phyloP scores from a whole-genome alignment of 257 asterid genomes.

The Ophiorrhiza pumila region DNA sequence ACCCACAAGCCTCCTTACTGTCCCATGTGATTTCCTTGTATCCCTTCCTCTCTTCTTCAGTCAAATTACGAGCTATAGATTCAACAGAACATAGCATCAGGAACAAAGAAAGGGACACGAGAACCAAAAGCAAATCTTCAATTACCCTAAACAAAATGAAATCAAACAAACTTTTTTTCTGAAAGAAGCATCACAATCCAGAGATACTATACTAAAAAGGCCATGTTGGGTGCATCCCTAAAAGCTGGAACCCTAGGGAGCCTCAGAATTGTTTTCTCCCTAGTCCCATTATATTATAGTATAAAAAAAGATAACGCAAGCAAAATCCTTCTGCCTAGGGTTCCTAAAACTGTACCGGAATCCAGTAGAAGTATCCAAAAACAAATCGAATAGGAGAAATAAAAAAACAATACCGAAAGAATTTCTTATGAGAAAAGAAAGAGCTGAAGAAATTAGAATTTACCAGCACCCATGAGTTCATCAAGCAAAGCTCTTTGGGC shows the following conservation, averaged over 20 bases:
- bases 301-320: too few species aligned
- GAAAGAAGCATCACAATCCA: neutral
- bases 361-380: neutral
- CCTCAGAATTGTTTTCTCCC: neutral
- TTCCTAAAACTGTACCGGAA: neutral
- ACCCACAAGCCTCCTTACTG: slow-evolving; percentile 82
- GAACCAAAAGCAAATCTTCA: neutral
- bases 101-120: too few species aligned
- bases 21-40: slow-evolving; percentile 90
- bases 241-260: neutral
- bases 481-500: slow-evolving; percentile 94
- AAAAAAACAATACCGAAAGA: neutral
- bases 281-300: too few species aligned
- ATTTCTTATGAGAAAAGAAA: neutral
- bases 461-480: slow-evolving; percentile 94
- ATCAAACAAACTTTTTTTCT: neutral
- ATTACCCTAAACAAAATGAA: neutral
- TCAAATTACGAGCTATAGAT: slow-evolving; percentile 76
- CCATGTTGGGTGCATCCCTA: neutral
- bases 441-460: neutral
- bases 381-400: neutral
- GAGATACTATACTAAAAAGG: neutral
- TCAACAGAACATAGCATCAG: slow-evolving; percentile 8
- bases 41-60: slow-evolving; percentile 91
- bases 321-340: neutral